Base-by-base conservation (phyloP, 164 flowering plant genomes). In the Kalanchoe fedtschenkoi region DNA sequence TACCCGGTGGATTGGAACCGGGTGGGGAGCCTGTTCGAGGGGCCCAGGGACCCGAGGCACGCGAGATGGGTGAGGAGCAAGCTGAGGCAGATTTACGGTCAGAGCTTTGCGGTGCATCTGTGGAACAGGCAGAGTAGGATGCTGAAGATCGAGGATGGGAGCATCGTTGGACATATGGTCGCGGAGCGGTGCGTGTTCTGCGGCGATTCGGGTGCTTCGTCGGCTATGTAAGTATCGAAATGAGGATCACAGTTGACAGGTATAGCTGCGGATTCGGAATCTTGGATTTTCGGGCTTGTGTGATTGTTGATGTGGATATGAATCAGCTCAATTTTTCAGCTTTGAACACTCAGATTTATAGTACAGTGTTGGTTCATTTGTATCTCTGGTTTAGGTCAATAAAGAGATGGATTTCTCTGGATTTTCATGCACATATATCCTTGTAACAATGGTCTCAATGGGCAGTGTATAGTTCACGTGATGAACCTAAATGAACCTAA, bases 1-100 rank as follows among this genome's bases (percentile, higher is more conserved):
- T 93, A 93, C 73, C 96, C 97, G 0, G 87, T 90, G 15, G 76
- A 79, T 70, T 93, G 98, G 98, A 79, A 68, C 47, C 69, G 74
- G 42, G 71, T 93, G 28, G 64, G 60, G 13, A 58, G 76, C 13
- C 64, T 90, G 15, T 90, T 85, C 43, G 69, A 33, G 5, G 76
- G 79, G 28, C 90, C 87, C 0, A 60, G 47, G 42, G 70, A 70
- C 51, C 73, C 46, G 29, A 37, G 16, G 0, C 77, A 87, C 17
- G 71, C 72, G 10, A 75, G 70, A 62, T 86, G 93, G 96, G 30
- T 79, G 55, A 16, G 15, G 6, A 60, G 34, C 5, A 89, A 91
- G 77, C 68, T 84, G 1, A 61, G 55, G 41, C 80, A 76, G 0
- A 79, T 86, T 62, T 69, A 70, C 0, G 53, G 58, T 5, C 65